Percentiles rank a stretch among this genome's conserved stretches.
Conservation (phyloP, 768 basidiomycete species). For the Chalciporus sphaerocephalus region DNA sequence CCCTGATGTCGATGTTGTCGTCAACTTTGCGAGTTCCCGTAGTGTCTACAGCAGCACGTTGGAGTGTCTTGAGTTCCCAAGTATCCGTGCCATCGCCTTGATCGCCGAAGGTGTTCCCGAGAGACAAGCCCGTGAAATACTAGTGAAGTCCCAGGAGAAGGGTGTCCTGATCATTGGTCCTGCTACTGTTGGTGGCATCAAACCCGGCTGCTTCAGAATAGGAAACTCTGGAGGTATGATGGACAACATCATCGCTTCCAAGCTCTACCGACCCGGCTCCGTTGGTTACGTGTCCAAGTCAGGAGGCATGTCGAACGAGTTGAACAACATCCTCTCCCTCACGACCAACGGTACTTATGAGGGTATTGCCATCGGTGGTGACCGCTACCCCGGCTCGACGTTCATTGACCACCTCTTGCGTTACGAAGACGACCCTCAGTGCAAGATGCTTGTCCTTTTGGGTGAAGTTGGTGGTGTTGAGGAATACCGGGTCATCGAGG, state of each 20-base stretch:
- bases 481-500: conserved; percentile 98
- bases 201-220: conserved; percentile 99
- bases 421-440: conserved; percentile 94
- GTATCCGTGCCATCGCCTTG: conserved; percentile 63
- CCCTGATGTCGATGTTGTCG: conserved; percentile 93
- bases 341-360: conserved; percentile 98
- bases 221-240: conserved; percentile 99
- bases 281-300: conserved; percentile 99
- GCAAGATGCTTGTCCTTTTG: conserved; percentile 98
- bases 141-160: conserved; percentile 82
- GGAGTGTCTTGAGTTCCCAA: conserved; percentile 68
- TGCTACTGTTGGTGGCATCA: conserved; percentile 98
- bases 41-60: conserved; percentile 93
- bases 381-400: conserved; percentile 96
- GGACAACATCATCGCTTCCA: conserved; percentile 99
- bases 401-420: conserved; percentile 99
- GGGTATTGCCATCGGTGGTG: conserved; percentile 99
- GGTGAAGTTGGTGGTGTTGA: conserved; percentile 99
- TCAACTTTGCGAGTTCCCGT: conserved; percentile 95
- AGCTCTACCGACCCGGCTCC: conserved; percentile 95
- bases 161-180: conserved; percentile 92
- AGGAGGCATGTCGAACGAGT: conserved; percentile 99
- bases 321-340: conserved; percentile 98
- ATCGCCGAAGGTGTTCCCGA: conserved; percentile 99
- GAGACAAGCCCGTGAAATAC: conserved; percentile 92